Base-by-base conservation (phyloP, 371 early-diverging fungal species). In the Lichtheimia hyalospora region DNA sequence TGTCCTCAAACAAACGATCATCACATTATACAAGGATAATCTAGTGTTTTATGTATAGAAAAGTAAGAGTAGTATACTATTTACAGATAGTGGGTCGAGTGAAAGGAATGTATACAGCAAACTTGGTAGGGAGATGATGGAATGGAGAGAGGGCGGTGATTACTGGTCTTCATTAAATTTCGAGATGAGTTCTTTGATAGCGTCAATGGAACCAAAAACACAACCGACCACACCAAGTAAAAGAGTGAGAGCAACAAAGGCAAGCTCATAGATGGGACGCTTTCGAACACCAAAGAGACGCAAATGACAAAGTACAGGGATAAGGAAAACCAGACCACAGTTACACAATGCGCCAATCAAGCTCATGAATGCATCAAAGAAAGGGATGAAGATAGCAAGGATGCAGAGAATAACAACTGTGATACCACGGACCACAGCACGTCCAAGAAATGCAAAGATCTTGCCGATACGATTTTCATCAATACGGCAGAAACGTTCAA, bases 301-400 rank as follows among this genome's bases (percentile, higher is more conserved):
- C 12, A 84, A 74, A 58, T 87, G 82, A 57, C 84, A 89, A 20
- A 88, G 50, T 16, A 89, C 68, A 5, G 92, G 90, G 56, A 90
- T 73, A 16, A 90, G 69, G 74, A 89, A 91, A 24, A 91, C 89
- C 2, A 89, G 73, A 55, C 83, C 77, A 58, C 84, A 87, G 60
- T 85, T 88, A 27, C 86, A 78, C 54, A 89, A 64, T 4, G 89
- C 86, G 16, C 90, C 90, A 48, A 92, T 70, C 12, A 92, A 69
- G 62, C 85, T 82, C 90, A 92, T 89, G 51, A 89, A 81, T 52
- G 88, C 86, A 40, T 84, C 84, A 61, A 92, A 90, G 70, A 64
- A 88, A 10, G 92, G 92, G 16, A 92, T 70, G 46, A 82, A 79
- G 10, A 66, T 62, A 12, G 87, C 80, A 21, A 91, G 68, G n/a